phyloP scores from a whole-genome alignment of 345 rosid genomes.

The Lenwebbia sp. region DNA sequence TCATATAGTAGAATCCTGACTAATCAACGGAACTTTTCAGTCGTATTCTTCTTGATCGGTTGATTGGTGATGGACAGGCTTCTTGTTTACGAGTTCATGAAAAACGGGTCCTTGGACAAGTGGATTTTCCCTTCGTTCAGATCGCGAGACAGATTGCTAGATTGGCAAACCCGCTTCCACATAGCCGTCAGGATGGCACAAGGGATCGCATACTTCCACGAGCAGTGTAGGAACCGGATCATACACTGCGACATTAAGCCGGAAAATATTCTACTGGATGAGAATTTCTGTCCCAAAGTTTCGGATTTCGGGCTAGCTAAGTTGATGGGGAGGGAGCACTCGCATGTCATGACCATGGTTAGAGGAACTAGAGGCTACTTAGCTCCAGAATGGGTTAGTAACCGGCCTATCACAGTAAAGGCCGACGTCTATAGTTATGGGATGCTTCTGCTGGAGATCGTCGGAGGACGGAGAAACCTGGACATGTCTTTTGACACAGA shows the following conservation, averaged over 20 bases:
- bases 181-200: conserved; percentile 57
- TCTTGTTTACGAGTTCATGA: conserved; percentile 78
- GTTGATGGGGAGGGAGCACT: conserved; percentile 67
- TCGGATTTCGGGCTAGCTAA: conserved; percentile 72
- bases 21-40: background rate
- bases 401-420: conserved; percentile 64
- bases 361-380: conserved; percentile 75
- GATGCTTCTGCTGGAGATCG: conserved; percentile 66
- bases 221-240: conserved; percentile 60
- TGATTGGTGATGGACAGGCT: conserved; percentile 16
- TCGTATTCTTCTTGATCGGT: background rate
- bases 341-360: conserved; percentile 57
- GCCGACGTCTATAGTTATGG: conserved; percentile 84
- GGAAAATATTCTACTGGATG: conserved; percentile 56
- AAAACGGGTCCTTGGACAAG: conserved; percentile 60
- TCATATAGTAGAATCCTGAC: background rate
- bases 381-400: conserved; percentile 75
- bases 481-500: conserved; percentile 52
- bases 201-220: conserved; percentile 70
- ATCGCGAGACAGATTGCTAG: conserved; percentile 13
- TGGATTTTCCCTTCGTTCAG: conserved; percentile 52
- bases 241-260: conserved; percentile 75
- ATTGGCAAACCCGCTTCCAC: conserved; percentile 51
- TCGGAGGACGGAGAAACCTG: conserved; percentile 70
- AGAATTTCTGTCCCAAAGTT: conserved; percentile 48